Base-by-base conservation (phyloP, 108 stramenopile species). In the Fragilariopsis cylindrus region DNA sequence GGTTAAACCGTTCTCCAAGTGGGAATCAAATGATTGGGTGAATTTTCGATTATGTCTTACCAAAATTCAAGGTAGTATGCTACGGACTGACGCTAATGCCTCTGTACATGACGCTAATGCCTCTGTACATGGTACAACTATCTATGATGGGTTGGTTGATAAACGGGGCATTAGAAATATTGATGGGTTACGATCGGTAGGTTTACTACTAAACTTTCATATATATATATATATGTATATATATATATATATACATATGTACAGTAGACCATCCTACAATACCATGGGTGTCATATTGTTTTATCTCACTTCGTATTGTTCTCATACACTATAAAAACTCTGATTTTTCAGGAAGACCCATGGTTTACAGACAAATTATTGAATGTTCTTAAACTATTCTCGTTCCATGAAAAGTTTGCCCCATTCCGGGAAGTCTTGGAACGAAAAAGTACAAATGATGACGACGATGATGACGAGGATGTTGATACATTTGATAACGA, bases 11-110 rank as follows among this genome's bases (percentile, higher is more conserved):
- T 49, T 76, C 0, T 9, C 12, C 48, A 19, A 68, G 0, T 76
- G 76, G 76, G 57, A 21, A 30, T n/a, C 47, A 18, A 0, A 53
- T 7, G 76, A 76, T 50, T 76, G 69, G 76, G 49, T 8, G 16
- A n/a, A 3, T 4, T 76, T 76, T n/a, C 43, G 56, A 64, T 30
- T 42, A 2, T 44, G 42, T 39, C 52, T 76, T 5, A 4, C 3
- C n/a, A 54, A 39, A 13, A 64, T 76, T 1, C 50, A 42, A 15
- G 19, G 55, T 15, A 64, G 4, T 62, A 49, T 76, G 69, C 30
- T 53, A 50, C 76, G 69, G 49, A 7, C 15, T 8, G 63, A 71
- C 45, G 76, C 76, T 0, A 54, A 7, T 55, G 69, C 76, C 11
- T 21, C 21, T 21, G 21, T 21, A 21, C 0, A 21, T 21, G 21